A percentile compares a stretch with the other conserved stretches of the same genome.
Evolutionary conservation across 306 rosid species (phyloP).

Genomic region (Cucurbita argyrosperma): DNA sequence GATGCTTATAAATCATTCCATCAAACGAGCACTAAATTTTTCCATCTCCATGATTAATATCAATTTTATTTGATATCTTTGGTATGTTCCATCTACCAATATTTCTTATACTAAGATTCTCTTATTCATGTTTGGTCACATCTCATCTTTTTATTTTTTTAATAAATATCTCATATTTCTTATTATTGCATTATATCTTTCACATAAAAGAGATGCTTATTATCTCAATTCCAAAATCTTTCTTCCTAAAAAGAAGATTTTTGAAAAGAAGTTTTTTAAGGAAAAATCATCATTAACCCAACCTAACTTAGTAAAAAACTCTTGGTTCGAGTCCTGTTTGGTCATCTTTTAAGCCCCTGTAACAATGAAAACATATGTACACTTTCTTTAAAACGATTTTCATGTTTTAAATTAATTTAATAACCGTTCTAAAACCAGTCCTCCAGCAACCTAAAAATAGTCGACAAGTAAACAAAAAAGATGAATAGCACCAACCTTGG

Average conservation of each 20-base stretch:
- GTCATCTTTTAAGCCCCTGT: neutral
- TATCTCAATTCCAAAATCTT: neutral
- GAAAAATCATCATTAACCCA: no score
- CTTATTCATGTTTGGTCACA: neutral
- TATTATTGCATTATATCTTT: neutral
- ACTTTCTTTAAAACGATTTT: neutral
- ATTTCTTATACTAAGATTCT: neutral
- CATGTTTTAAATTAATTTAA: neutral
- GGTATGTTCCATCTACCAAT: neutral
- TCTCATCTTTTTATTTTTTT: neutral
- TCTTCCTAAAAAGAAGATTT: neutral
- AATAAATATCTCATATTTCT: neutral
- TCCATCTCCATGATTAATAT: neutral
- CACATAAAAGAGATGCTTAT: neutral
- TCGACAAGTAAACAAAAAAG: neutral
- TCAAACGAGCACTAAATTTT: neutral
- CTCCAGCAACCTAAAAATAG: neutral
- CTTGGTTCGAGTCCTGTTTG: neutral
- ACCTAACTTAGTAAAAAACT: no score
- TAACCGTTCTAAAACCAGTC: neutral
- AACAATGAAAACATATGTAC: neutral
- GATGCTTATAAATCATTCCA: neutral
- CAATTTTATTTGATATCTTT: neutral
- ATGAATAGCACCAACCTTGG: neutral
- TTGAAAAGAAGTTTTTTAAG: no score